phyloP scores from a whole-genome alignment of 2,329 filamentous ascomycete genomes.

The Epicoccum sorghinum region DNA sequence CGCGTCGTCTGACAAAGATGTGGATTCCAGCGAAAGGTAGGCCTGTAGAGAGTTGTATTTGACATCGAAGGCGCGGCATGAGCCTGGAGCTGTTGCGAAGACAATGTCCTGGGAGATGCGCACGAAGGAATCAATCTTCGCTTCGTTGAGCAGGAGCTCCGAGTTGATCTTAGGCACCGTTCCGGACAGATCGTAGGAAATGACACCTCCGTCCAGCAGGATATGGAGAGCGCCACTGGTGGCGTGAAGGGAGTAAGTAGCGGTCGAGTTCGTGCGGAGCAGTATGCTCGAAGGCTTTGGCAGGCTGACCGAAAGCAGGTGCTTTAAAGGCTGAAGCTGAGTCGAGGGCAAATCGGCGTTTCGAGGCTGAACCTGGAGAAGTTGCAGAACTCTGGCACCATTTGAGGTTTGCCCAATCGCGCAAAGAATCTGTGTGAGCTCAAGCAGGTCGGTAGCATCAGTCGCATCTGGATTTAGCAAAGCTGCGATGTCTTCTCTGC shows the following conservation, averaged over 20 bases:
- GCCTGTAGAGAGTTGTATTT: slow-evolving; percentile 64
- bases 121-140: slow-evolving; percentile 66
- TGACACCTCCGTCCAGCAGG: slow-evolving; percentile 60
- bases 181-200: slow-evolving; percentile 68
- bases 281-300: slow-evolving; percentile 25
- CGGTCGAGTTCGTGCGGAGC: slow-evolving; percentile 5
- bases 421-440: slow-evolving; percentile 46
- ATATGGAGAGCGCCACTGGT: slow-evolving; percentile 69
- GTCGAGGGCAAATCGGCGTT: slow-evolving; percentile 37
- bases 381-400: slow-evolving; percentile 26
- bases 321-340: slow-evolving; percentile 39
- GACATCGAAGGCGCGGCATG: slow-evolving; percentile 67
- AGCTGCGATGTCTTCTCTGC: slow-evolving; percentile 53
- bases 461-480: slow-evolving; percentile 41
- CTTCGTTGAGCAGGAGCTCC: slow-evolving; percentile 56
- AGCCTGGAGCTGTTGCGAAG: slow-evolving; percentile 63
- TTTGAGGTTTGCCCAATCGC: slow-evolving; percentile 33
- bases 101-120: slow-evolving; percentile 71
- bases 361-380: slow-evolving; percentile 41
- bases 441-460: slow-evolving; percentile 36
- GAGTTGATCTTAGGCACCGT: slow-evolving; percentile 66
- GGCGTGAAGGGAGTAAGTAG: slow-evolving; percentile 64
- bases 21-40: slow-evolving; percentile 42
- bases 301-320: slow-evolving; percentile 40
- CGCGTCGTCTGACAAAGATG: slow-evolving; percentile 36